phyloP scores from a whole-genome alignment of 2,329 filamentous ascomycete genomes.

The Akanthomyces dipterigenus region DNA sequence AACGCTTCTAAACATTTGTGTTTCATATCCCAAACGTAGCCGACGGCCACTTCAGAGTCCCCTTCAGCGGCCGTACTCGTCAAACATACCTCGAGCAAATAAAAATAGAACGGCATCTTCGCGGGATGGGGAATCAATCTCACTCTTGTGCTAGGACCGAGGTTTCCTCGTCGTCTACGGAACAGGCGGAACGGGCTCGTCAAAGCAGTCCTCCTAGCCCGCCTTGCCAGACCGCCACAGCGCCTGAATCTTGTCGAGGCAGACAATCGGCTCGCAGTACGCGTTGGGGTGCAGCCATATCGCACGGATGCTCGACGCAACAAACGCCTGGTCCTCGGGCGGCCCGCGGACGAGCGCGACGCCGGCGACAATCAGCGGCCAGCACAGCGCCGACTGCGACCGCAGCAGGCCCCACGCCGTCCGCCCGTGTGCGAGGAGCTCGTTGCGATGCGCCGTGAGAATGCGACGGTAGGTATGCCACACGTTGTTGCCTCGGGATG shows the following conservation, averaged over 20 bases:
- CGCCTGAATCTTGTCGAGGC: neutral
- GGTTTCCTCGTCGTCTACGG: neutral
- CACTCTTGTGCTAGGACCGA: no score
- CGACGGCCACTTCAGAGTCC: neutral
- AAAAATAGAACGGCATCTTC: neutral
- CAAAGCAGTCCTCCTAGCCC: neutral
- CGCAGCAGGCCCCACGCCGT: neutral
- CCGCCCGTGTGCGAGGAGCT: neutral
- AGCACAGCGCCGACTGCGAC: neutral
- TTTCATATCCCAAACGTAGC: conserved; percentile 1
- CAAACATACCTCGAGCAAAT: neutral
- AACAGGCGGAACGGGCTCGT: neutral
- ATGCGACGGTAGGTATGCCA: neutral
- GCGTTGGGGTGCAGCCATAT: neutral
- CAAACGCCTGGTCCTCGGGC: neutral
- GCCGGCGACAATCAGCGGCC: neutral
- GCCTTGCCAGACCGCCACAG: neutral
- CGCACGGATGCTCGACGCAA: neutral
- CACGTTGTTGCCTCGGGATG: no score
- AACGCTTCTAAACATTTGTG: neutral
- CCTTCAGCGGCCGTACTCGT: neutral
- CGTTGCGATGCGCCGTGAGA: neutral
- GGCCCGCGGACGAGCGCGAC: neutral
- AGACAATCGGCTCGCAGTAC: neutral
- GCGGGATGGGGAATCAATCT: neutral